phyloP scores from a whole-genome alignment of 371 early-diverging fungal genomes.

The Mortierella sp. region DNA sequence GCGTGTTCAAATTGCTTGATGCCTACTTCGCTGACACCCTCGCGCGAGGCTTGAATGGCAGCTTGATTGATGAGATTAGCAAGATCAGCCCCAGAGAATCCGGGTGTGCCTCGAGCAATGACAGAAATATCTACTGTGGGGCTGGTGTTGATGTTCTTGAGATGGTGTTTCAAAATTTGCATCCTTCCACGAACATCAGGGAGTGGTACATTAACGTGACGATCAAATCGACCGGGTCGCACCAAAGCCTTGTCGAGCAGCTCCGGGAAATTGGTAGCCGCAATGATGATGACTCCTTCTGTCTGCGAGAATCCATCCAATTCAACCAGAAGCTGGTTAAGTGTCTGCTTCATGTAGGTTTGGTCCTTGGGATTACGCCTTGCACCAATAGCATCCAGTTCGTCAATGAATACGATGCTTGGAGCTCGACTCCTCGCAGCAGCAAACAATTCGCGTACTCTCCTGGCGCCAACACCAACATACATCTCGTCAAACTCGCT shows the following conservation, averaged over 20 bases:
- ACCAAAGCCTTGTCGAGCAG: slow-evolving; percentile 97
- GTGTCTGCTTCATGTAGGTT: slow-evolving; percentile 94
- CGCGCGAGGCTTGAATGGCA: slow-evolving; percentile 93
- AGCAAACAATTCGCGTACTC: slow-evolving; percentile 86
- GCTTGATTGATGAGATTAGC: slow-evolving; percentile 96
- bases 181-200: slow-evolving; percentile 97
- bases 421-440: slow-evolving; percentile 96
- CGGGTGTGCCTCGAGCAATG: slow-evolving; percentile 97
- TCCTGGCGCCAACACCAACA: slow-evolving; percentile 98
- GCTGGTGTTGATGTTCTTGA: slow-evolving; percentile 76
- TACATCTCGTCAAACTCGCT: slow-evolving; percentile 98
- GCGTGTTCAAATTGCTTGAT: slow-evolving; percentile 93
- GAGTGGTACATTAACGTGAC: slow-evolving; percentile 94
- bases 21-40: slow-evolving; percentile 75
- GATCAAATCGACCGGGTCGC: slow-evolving; percentile 98
- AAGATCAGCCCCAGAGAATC: slow-evolving; percentile 98
- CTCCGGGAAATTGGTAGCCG: slow-evolving; percentile 99
- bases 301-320: slow-evolving; percentile 96
- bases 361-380: slow-evolving; percentile 96
- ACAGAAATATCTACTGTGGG: slow-evolving; percentile 82
- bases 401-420: slow-evolving; percentile 99
- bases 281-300: slow-evolving; percentile 97
- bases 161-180: slow-evolving; percentile 93
- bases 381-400: slow-evolving; percentile 98
- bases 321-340: slow-evolving; percentile 97